Evolutionary conservation across 768 basidiomycete species (phyloP).

Genomic region (Coprinopsis marcescibilis): DNA sequence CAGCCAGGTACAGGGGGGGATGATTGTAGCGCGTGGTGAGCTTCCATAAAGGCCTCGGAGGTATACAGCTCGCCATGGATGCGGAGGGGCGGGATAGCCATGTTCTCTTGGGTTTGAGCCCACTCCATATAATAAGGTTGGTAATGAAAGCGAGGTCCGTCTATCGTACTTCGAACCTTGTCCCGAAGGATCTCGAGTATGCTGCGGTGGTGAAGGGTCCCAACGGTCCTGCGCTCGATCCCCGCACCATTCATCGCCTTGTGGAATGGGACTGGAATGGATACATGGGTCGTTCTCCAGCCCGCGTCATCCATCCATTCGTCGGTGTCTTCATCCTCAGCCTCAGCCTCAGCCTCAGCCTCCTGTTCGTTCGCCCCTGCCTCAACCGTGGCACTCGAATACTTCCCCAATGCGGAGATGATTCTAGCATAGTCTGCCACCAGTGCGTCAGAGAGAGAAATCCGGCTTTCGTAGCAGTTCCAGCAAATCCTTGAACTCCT

Average conservation of each 20-base stretch:
- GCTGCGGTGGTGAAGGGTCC: background rate
- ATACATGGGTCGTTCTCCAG: background rate
- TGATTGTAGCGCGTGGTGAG: constrained; percentile 9
- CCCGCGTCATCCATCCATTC: background rate
- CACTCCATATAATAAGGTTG: constrained; percentile 13
- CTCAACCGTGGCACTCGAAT: too few species aligned
- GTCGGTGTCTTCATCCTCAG: background rate
- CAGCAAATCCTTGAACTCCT: background rate
- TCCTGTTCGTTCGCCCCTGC: too few species aligned
- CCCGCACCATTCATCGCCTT: background rate
- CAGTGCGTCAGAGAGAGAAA: background rate
- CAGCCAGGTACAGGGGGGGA: background rate
- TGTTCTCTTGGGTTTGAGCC: too few species aligned
- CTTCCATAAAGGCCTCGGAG: constrained; percentile 15
- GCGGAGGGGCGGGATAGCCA: constrained; percentile 4
- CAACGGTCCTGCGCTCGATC: background rate
- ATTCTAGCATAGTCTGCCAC: background rate
- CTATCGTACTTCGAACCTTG: background rate
- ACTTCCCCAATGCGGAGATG: background rate
- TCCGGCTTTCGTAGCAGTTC: background rate
- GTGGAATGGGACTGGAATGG: background rate
- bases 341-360: too few species aligned
- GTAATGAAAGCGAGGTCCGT: constrained; percentile 12
- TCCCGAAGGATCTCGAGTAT: background rate
- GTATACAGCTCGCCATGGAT: constrained; percentile 17